Conservation (phyloP, 2,329 filamentous ascomycete species). For the Xylariaceae sp. region DNA sequence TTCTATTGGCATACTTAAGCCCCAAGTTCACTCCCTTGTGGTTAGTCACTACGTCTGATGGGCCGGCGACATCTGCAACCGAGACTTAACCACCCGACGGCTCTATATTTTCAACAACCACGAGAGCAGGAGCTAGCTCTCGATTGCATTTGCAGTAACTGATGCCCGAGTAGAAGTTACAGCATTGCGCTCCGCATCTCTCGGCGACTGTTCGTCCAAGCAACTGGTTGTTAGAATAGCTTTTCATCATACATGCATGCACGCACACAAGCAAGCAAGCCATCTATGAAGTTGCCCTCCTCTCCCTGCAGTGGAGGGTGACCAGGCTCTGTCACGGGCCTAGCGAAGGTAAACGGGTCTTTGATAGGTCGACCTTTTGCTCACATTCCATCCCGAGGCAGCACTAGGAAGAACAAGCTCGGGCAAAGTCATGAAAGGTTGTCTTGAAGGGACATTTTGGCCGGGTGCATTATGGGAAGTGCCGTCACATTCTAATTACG, state of each 20-base stretch:
- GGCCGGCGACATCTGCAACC: conserved; percentile 3
- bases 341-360: conserved; percentile 10
- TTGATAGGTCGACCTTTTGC: conserved; percentile 4
- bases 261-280: conserved; percentile 4
- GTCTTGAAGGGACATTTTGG: conserved; percentile 5
- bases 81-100: not conserved
- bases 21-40: not conserved
- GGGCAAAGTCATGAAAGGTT: not conserved
- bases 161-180: conserved; percentile 2
- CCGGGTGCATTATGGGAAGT: conserved; percentile 4
- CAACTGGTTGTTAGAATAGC: conserved; percentile 8
- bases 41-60: conserved; percentile 5
- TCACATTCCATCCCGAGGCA: not conserved
- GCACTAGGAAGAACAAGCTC: not conserved
- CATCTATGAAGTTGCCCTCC: not conserved
- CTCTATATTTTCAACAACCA: conserved; percentile 2
- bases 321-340: not conserved
- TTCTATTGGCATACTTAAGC: conserved; percentile 9
- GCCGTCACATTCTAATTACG: conserved; percentile 7
- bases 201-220: not conserved
- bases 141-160: conserved; percentile 7
- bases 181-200: conserved; percentile 1
- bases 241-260: conserved; percentile 7
- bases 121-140: conserved; percentile 3
- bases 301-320: conserved; percentile 2